Evolutionary conservation across 805 yeast genomes (phyloP), one percentile per base, ranked within the genome.

Genomic region (Pichia kluyveri): DNA sequence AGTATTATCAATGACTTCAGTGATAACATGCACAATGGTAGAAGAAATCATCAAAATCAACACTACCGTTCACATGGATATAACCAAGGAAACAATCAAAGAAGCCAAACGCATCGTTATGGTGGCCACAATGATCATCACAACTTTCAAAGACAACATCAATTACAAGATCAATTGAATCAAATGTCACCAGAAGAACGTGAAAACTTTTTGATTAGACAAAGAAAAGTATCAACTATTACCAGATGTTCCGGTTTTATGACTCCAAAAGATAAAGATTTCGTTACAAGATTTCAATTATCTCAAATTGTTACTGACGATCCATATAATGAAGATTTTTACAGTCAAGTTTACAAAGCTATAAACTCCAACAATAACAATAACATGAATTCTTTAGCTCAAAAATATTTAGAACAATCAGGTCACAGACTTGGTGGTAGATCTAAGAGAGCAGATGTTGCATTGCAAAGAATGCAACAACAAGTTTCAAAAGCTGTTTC

Each of bases 221-320:
- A 82, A 54, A 82, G 81, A 51, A 84, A 86, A 62, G 89, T 84
- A 44, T 75, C 80, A 42, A 75, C 83, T 54, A 86, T 88, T 58
- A 74, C 85, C 61, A 81, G 79, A 60, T 87, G 83, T 69, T 85
- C 93, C 30, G 97, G 97, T 54, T 79, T 93, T 54, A 93, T 93
- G 99, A 87, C 89, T 59, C 96, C 96, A 49, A 86, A 91, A 69
- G 99, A 93, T 66, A 90, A 90, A 69, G 96, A 91, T 68, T 89
- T 86, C 61, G 91, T 93, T 44, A 88, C 96, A 41, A 78, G 97
- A 63, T 83, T 90, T 61, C 99, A 93, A 68, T 75, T 93, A 54
- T 88, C 96, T 44, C 96, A 90, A 65, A 85, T 93, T 67, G 96
- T 93, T 44, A 86, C 96, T 11, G 97, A 90, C 48, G 98, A 93